phyloP scores from a whole-genome alignment of 768 basidiomycete genomes.

The Candolleomyces aberdarensis region DNA sequence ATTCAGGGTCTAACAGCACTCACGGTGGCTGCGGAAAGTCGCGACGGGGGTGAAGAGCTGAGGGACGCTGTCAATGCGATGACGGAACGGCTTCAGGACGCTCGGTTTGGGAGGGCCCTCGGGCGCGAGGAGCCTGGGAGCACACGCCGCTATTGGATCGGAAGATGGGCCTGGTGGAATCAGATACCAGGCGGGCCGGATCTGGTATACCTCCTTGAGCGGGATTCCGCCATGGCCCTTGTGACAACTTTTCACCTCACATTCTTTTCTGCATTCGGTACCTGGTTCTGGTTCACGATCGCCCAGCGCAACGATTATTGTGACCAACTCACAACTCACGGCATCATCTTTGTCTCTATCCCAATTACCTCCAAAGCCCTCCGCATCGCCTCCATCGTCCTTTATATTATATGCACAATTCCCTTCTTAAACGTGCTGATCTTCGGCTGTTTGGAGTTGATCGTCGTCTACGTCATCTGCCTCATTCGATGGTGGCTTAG shows the following conservation, averaged over 20 bases:
- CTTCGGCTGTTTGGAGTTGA: neutral
- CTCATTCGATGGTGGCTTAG: neutral
- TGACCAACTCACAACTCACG: neutral
- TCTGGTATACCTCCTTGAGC: neutral
- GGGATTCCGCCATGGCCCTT: neutral
- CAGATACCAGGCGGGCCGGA: neutral
- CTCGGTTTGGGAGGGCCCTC: neutral
- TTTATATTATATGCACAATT: neutral
- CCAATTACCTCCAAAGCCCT: neutral
- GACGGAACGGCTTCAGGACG: neutral
- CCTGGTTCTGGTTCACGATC: slow-evolving; percentile 13
- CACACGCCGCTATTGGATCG: neutral
- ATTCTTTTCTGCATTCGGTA: slow-evolving; percentile 6
- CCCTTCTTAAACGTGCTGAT: slow-evolving; percentile 1
- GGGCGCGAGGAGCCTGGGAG: neutral
- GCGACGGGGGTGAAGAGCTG: neutral
- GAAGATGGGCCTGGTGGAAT: neutral
- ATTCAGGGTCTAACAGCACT: neutral
- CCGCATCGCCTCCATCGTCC: neutral
- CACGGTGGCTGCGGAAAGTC: neutral
- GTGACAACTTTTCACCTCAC: slow-evolving; percentile 8
- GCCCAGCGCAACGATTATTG: neutral
- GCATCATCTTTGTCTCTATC: neutral
- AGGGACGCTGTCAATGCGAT: neutral
- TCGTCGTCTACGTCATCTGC: neutral